A percentile compares a stretch with the other conserved stretches of the same genome.
These are phyloP conservation scores for Pseudocercospora cruenta DNA, from an alignment of 2,329 filamentous ascomycete genomes.

Conservation along the genomic window DNA sequence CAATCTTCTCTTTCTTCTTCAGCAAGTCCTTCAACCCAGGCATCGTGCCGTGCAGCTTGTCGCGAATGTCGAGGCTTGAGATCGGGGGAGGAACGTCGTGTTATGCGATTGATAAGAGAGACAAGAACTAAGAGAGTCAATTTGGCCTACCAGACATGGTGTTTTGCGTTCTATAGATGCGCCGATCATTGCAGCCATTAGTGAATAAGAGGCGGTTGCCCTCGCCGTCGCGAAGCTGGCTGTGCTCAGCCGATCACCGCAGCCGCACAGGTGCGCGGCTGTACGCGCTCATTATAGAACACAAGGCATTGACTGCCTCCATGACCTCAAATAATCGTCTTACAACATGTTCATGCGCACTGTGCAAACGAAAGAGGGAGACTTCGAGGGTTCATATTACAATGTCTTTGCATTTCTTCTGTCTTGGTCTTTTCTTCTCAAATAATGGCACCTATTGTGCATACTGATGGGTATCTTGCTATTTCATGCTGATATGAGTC, in stretches of 20 bases:
- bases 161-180: neutral
- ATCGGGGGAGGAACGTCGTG: neutral
- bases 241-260: neutral
- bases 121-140: neutral
- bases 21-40: conserved; percentile 66
- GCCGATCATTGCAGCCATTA: neutral
- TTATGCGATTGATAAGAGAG: neutral
- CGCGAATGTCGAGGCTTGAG: neutral
- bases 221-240: neutral
- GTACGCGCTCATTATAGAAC: conserved; percentile 3
- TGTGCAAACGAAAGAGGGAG: neutral
- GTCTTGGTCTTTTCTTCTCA: conserved; percentile 6
- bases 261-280: neutral
- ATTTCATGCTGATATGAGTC: conserved; percentile 1
- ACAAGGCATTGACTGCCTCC: neutral
- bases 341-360: neutral
- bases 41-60: conserved; percentile 30
- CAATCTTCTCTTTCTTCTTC: conserved; percentile 64
- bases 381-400: neutral
- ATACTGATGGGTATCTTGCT: conserved; percentile 15
- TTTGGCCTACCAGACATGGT: neutral
- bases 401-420: conserved; percentile 8
- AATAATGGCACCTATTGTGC: neutral
- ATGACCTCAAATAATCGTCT: neutral
- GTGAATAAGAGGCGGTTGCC: neutral